Evolutionary conservation across 2,329 filamentous ascomycete genomes (phyloP), one percentile per base, ranked within the genome.

Genomic region (Blastomyces parvus): DNA sequence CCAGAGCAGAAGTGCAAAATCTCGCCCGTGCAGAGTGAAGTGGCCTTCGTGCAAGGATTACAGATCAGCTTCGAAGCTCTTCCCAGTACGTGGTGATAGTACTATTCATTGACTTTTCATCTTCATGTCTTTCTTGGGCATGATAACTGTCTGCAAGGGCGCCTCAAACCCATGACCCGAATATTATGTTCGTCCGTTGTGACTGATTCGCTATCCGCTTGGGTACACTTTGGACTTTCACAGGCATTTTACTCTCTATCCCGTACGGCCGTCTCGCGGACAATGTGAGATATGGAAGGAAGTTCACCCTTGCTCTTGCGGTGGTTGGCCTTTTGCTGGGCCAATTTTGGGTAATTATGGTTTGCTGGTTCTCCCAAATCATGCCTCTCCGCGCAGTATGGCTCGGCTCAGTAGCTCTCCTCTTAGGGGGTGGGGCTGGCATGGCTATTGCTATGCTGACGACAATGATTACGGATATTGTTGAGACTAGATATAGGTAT

Each of bases 401-500:
- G 80, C 67, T 80, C 22, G 80, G 79, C 0, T 79, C 77, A 7
- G 68, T 76, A 33, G 76, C 79, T 40, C 78, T 75, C 68, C 62
- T 81, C 38, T 70, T 82, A 33, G 79, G 79, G 2, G 81, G 80
- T 46, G 80, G 80, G 0, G 73, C 77, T 7, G 76, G 80, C 14
- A 79, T 82, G 3, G 74, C 78, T 2, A 73, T 77, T 65, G 78
- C 80, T 2, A 75, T 82, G 42, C 74, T 78, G 62, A 75, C 79
- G 69, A 82, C 80, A 8, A 81, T 82, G 78, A 74, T 82, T 66
- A 74, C 80, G 0, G 81, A 83, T 67, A 76, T 82, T n/a, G 78
- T 76, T 7, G 79, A 76, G 0, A 74, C 79, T 3, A 75, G 78
- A 25, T 75, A 79, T 69, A 74, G 80, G 76, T 73, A 25, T 73